Evolutionary conservation across 1,139 yeast genomes (phyloP).

Genomic region (Meyerozyma smithsonii): DNA sequence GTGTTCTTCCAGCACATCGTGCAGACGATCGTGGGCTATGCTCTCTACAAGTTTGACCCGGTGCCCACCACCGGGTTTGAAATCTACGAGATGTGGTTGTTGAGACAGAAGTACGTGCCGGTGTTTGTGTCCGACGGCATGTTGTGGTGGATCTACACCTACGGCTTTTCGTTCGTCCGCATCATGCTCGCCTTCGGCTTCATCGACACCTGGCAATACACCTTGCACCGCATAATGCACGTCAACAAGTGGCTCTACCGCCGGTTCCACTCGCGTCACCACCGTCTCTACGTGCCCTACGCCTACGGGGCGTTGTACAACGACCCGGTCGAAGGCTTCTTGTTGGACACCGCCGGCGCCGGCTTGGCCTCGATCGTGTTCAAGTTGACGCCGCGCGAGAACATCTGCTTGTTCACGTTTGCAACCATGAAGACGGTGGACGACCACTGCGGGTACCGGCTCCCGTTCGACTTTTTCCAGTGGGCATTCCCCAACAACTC

Average conservation of each 20-base stretch:
- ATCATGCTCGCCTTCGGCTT: conserved; percentile 61
- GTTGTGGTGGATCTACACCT: conserved; percentile 50
- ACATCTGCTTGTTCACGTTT: conserved; percentile 68
- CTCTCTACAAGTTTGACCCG: conserved; percentile 54
- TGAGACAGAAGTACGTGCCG: conserved; percentile 38
- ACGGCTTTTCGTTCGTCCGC: conserved; percentile 55
- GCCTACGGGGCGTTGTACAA: conserved; percentile 96
- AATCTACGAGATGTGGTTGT: conserved; percentile 59
- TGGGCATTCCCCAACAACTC: conserved; percentile 89
- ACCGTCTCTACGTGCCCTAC: conserved; percentile 88
- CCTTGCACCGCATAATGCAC: conserved; percentile 87
- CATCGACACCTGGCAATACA: conserved; percentile 93
- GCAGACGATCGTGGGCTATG: conserved; percentile 68
- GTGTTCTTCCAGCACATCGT: conserved; percentile 80
- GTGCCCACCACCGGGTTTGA: conserved; percentile 72
- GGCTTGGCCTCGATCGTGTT: conserved; percentile 71
- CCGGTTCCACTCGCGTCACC: conserved; percentile 90
- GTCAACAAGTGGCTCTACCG: conserved; percentile 68
- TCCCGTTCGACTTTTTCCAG: conserved; percentile 91
- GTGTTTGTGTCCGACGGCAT: conserved; percentile 38
- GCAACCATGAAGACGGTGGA: conserved; percentile 95
- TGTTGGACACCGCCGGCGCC: conserved; percentile 88
- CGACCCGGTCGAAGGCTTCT: conserved; percentile 88
- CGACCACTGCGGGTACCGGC: conserved; percentile 93
- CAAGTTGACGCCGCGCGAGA: conserved; percentile 70